Base-by-base conservation (phyloP, 2,329 filamentous ascomycete species). In the Blumeria graminis region DNA sequence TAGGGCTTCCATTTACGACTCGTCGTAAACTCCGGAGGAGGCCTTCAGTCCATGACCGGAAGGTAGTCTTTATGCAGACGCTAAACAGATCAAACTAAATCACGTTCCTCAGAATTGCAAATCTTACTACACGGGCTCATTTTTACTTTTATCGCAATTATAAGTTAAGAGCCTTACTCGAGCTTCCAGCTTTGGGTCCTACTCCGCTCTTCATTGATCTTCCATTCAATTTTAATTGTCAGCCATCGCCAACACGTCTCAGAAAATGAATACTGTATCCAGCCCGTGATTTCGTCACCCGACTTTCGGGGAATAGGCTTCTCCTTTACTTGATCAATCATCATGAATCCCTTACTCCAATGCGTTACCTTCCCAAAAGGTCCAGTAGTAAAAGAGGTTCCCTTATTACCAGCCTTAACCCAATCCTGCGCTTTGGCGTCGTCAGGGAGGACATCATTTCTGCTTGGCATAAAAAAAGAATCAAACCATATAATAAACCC, bases 401-500 rank as follows among this genome's bases (percentile, higher is more conserved):
- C 78, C 60, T 82, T 73, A 38, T 68, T 77, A 35, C 72, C 71
- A 28, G 68, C 64, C 60, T 76, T 75, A 28, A 68, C 69, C 78
- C 83, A 88, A 3, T 76, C 72, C 56, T 80, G 72, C 0, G 80
- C 78, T 55, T 78, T 77, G n/a, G 72, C 71, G 58, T 75, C 69
- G 34, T 74, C 69, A 8, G 71, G 71, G 51, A 77, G 65, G 33
- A 65, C 63, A 54, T 70, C 67, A 38, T 74, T 70, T 38, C 75
- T 71, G 0, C 76, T 76, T 9, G 81, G 78, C 61, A 84, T 77
- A 69, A 95, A 95, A 72, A 92, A 92, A 28, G 84, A 90, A 67
- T 96, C 90, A 66, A 95, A 95, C 86, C 89, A 95, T 62, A 94
- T 76, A 13, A 87, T 74, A 68, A 88, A 94, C 4, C 86, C 90